Conservation (phyloP, 176 grass and related monocot genomes). For the Raddia guianensis region DNA sequence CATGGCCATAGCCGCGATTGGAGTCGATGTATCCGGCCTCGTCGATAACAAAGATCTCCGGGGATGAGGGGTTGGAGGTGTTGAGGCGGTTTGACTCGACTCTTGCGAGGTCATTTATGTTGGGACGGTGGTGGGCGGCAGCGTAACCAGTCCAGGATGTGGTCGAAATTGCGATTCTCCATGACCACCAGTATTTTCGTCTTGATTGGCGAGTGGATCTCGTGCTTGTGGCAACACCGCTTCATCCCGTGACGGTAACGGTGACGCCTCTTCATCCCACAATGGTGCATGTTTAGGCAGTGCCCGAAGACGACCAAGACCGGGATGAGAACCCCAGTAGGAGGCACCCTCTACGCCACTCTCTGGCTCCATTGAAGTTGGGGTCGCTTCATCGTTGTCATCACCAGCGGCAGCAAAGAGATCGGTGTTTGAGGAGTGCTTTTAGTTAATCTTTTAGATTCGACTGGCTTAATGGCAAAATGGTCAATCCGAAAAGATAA, state of each 20-base stretch:
- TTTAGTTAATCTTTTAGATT: background rate
- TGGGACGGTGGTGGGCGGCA: constrained; percentile 34
- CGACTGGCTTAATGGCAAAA: too few relatives aligned
- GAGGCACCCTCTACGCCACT: constrained; percentile 22
- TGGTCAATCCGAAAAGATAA: too few relatives aligned
- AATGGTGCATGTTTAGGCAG: constrained; percentile 51
- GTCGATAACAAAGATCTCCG: constrained; percentile 79
- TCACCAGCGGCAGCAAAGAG: background rate
- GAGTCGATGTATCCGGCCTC: constrained; percentile 83
- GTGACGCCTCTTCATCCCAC: too few relatives aligned
- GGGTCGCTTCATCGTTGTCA: background rate
- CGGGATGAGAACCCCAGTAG: constrained; percentile 30
- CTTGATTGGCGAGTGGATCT: constrained; percentile 91
- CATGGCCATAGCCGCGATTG: constrained; percentile 65
- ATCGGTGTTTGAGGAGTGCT: constrained; percentile 13
- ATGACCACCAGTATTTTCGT: constrained; percentile 84
- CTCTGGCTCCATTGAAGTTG: background rate
- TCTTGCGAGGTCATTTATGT: constrained; percentile 87
- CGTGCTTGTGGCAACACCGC: constrained; percentile 63
- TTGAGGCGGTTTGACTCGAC: constrained; percentile 82
- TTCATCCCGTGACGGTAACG: constrained; percentile 18
- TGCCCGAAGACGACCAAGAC: constrained; percentile 57
- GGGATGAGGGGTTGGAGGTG: constrained; percentile 72
- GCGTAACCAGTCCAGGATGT: constrained; percentile 81
- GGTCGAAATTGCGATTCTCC: constrained; percentile 98